Evolutionary conservation across 768 basidiomycete genomes (phyloP), one percentile per base, ranked within the genome.

Genomic region (Suillus weaverae): DNA sequence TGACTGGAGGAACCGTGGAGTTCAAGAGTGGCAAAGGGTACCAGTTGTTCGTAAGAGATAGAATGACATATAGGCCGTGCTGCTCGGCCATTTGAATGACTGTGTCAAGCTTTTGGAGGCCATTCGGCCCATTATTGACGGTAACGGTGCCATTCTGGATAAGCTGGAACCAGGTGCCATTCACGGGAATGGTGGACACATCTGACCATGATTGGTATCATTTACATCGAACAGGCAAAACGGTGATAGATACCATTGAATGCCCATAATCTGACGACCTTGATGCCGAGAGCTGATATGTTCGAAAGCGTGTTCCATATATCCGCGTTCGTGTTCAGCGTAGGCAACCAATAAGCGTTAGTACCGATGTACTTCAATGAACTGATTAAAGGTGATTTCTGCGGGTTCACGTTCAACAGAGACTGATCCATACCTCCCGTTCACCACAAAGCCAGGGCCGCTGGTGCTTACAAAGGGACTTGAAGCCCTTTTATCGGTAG

Each of bases 191-290:
- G n/a, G 77, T 73, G 3, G 76, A 74, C 48, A 88, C 86, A 67
- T 87, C 85, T 86, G 22, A 61, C 56, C 20, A 18, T 55, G n/a
- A 11, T 48, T 33, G 26, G 44, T 75, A 60, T 60, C 35, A n/a
- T 14, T 16, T 13, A 38, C 62, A 44, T 18, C 62, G 63, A 33
- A 32, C 38, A 20, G 16, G 26, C 1, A 38, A 46, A 41, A 41
- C 53, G 33, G 59, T 43, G 38, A 36, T 54, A 18, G 61, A 63
- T 43, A 84, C 88, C 89, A 74, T 90, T 90, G 74, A 90, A 91
- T 20, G 83, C 90, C 90, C 90, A 91, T 4, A 85, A 79, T 48
- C 89, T 81, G 35, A 90, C 83, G 26, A 87, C 87, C 44, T 78
- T 85, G 67, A 88, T 81, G 9, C 85, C 86, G 14, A 78, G 72